Evolutionary conservation across 1,139 yeast species (phyloP), one percentile per base, ranked within the genome.

Genomic region (Yamadazyma triangularis): DNA sequence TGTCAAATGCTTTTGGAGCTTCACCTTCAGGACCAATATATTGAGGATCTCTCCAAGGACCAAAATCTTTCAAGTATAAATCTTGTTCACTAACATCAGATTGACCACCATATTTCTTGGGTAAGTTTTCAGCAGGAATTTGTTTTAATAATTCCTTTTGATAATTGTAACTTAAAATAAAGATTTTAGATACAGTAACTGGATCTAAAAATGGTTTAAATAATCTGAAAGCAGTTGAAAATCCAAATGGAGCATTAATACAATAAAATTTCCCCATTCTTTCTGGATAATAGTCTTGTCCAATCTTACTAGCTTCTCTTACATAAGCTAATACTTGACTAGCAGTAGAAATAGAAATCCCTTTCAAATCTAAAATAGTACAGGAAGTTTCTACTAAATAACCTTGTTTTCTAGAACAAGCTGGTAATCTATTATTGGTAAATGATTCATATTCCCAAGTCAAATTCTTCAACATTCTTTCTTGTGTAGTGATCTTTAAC

Each of bases 251-350:
- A 2, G 98, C 95, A 56, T 91, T 91, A 63, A 91, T 86, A 51
- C 89, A 69, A 64, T 87, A 91, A 56, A 91, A 91, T 62, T 87
- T 88, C 51, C 98, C 97, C 97, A 91, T 89, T 64, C 98, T 83
- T 70, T 91, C 98, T n/a, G 98, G 98, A 59, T 91, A 91, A 62
- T 84, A 91, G 67, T 91, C 87, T 66, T 91, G 98, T 41, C 97
- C 96, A 52, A 91, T 87, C 49, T 74, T 68, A 13, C 96, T 85
- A 16, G 98, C 96, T 60, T 88, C 96, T 56, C 81, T 78, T 34
- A 91, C 95, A 60, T 89, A 91, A 15, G 82, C 71, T 47, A 88
- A 71, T 28, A 91, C 98, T 56, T 82, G 86, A 42, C 82, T 77
- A 24, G 95, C 95, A 31, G 93, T 66, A 21, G 82, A 66, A 41